Evolutionary conservation across 2,329 filamentous ascomycete species (phyloP).

Genomic region (Monilinia polystroma): DNA sequence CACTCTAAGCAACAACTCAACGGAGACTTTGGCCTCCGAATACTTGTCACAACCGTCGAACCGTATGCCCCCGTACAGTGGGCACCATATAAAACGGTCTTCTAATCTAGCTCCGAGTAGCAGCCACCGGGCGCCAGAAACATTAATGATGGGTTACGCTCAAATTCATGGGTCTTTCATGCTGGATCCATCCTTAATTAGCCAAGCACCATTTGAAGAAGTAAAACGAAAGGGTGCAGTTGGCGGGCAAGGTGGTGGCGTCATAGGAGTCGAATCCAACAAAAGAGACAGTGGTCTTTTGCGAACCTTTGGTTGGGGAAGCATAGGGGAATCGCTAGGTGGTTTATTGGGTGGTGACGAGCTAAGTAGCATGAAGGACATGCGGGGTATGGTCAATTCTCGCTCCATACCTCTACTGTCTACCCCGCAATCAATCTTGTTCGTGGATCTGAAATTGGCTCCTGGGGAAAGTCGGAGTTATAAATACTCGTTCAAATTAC

Average conservation of each 20-base stretch:
- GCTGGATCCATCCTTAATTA: conserved; percentile 86
- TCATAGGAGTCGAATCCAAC: conserved; percentile 71
- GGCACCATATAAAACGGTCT: conserved; percentile 42
- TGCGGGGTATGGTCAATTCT: conserved; percentile 82
- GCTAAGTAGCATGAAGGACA: conserved; percentile 90
- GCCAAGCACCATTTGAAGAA: conserved; percentile 86
- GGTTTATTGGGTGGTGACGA: conserved; percentile 84
- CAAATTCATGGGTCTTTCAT: conserved; percentile 92
- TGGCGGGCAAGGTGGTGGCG: conserved; percentile 81
- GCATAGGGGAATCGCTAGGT: conserved; percentile 81
- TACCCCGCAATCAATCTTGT: conserved; percentile 91
- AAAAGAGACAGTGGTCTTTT: conserved; percentile 79
- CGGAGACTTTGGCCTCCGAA: conserved; percentile 88
- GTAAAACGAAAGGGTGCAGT: conserved; percentile 93
- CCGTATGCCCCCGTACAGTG: conserved; percentile 47
- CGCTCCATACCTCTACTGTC: conserved; percentile 89
- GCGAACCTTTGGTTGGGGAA: conserved; percentile 82
- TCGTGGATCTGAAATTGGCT: conserved; percentile 84
- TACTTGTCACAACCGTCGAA: conserved; percentile 60
- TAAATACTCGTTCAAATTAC: conserved; percentile 82
- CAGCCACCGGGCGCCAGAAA: conserved; percentile 61
- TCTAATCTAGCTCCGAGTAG: conserved; percentile 47
- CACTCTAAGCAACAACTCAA: conserved; percentile 90
- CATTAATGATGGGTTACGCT: conserved; percentile 96
- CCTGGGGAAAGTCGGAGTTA: conserved; percentile 88